Evolutionary conservation across 768 basidiomycete genomes (phyloP).

Genomic region (Serendipita sp.): DNA sequence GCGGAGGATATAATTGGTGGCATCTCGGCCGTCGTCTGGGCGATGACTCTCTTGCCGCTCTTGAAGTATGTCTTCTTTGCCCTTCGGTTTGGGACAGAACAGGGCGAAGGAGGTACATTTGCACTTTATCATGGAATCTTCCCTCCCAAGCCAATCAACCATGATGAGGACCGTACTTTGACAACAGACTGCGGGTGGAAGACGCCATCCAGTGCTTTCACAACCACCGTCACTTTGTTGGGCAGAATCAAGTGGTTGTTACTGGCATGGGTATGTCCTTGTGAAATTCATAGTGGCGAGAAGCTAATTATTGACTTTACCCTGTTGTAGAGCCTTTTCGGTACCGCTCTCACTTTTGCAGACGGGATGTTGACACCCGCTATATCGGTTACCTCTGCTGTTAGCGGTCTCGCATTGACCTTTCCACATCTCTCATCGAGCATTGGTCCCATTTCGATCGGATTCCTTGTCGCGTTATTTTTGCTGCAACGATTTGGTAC

Average conservation of each 20-base stretch:
- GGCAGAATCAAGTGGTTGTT: constrained; percentile 27
- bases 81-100: constrained; percentile 31
- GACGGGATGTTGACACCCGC: too few species aligned
- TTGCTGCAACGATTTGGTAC: constrained; percentile 46
- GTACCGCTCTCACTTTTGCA: too few species aligned
- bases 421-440: constrained; percentile 30
- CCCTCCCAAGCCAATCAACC: constrained; percentile 18
- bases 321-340: too few species aligned
- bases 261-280: constrained; percentile 34
- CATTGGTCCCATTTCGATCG: constrained; percentile 23
- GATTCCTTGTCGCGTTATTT: too few species aligned
- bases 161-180: constrained; percentile 36
- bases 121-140: constrained; percentile 22
- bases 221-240: constrained; percentile 15
- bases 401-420: constrained; percentile 43
- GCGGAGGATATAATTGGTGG: constrained; percentile 49
- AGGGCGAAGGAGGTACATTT: constrained; percentile 58
- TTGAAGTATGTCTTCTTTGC: constrained; percentile 46
- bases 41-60: constrained; percentile 42
- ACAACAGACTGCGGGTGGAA: constrained; percentile 26
- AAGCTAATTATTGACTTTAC: too few species aligned
- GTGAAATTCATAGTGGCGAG: neutral
- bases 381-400: too few species aligned
- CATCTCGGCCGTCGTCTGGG: constrained; percentile 48
- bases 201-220: constrained; percentile 15